Conservation (phyloP, 768 basidiomycete genomes). For the Mycena alexandri region DNA sequence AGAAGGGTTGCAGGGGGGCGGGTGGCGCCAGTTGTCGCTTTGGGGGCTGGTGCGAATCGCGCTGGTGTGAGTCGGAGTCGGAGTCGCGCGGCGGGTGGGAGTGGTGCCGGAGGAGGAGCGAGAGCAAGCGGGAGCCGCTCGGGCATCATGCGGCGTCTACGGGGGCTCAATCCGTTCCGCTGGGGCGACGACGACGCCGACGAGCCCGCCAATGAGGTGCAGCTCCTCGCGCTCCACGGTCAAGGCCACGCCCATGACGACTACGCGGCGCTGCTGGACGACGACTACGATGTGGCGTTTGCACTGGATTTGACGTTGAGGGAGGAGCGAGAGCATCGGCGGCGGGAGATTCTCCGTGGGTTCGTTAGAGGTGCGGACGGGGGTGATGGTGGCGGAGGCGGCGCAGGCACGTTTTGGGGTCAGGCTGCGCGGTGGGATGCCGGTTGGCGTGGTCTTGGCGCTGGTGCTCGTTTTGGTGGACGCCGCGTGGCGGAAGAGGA, state of each 20-base stretch:
- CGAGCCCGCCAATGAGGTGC: constrained; percentile 21
- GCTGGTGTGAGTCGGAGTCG: neutral
- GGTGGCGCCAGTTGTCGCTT: constrained; percentile 43
- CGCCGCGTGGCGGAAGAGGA: too few species aligned
- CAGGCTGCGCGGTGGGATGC: too few species aligned
- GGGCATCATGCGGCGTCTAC: constrained; percentile 23
- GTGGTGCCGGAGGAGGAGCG: too few species aligned
- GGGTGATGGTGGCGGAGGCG: too few species aligned
- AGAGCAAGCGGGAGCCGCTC: constrained; percentile 3
- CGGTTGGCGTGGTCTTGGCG: too few species aligned
- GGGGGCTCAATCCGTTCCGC: constrained; percentile 25
- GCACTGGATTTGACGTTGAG: constrained; percentile 37
- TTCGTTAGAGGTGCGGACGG: constrained; percentile 14
- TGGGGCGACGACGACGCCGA: constrained; percentile 14
- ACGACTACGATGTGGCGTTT: constrained; percentile 24
- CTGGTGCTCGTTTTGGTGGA: too few species aligned
- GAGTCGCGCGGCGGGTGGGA: too few species aligned
- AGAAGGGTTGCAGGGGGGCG: constrained; percentile 30
- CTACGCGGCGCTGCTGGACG: too few species aligned
- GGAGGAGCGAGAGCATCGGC: constrained; percentile 21
- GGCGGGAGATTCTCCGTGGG: constrained; percentile 12
- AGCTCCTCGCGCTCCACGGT: constrained; percentile 25
- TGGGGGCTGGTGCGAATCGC: neutral
- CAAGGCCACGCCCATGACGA: neutral
- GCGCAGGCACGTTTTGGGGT: constrained; percentile 33